A percentile compares a stretch with the other conserved stretches of the same genome.
Conservation (phyloP, 345 rosid genomes). For the Corymbia maculata region DNA sequence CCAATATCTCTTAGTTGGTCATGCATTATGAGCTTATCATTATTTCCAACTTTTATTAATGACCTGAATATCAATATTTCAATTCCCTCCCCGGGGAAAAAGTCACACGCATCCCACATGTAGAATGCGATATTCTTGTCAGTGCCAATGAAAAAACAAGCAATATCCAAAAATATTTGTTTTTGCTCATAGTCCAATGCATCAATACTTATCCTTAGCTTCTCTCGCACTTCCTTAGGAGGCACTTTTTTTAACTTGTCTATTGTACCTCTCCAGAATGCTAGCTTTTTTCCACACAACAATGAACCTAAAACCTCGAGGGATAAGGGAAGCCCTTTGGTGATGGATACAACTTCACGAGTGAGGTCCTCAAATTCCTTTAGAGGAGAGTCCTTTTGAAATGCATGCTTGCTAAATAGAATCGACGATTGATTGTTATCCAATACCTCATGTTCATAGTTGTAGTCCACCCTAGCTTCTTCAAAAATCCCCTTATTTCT, state of each 20-base stretch:
- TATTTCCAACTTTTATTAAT: not conserved
- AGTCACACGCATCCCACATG: not conserved
- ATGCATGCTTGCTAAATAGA: not conserved
- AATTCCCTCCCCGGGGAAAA: not conserved
- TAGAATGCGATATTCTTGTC: not conserved
- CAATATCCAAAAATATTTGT: not conserved
- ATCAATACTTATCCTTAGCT: not conserved
- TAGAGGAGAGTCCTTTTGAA: not conserved
- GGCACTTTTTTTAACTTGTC: not conserved
- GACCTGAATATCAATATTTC: not conserved
- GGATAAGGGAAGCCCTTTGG: not conserved
- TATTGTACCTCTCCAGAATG: accelerated
- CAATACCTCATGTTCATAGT: accelerated
- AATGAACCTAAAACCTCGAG: not conserved
- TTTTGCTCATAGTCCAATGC: not conserved
- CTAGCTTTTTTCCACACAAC: accelerated
- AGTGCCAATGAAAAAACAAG: not conserved
- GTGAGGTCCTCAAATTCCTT: not conserved
- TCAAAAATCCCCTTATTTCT: not conserved
- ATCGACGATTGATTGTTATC: accelerated
- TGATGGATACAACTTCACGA: accelerated
- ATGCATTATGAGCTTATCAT: not conserved
- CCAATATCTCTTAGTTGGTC: not conserved
- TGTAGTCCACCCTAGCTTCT: accelerated
- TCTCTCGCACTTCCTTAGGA: accelerated